Evolutionary conservation across 495 filamentous ascomycete genomes (phyloP).

Genomic region (Podospora fimiseda): DNA sequence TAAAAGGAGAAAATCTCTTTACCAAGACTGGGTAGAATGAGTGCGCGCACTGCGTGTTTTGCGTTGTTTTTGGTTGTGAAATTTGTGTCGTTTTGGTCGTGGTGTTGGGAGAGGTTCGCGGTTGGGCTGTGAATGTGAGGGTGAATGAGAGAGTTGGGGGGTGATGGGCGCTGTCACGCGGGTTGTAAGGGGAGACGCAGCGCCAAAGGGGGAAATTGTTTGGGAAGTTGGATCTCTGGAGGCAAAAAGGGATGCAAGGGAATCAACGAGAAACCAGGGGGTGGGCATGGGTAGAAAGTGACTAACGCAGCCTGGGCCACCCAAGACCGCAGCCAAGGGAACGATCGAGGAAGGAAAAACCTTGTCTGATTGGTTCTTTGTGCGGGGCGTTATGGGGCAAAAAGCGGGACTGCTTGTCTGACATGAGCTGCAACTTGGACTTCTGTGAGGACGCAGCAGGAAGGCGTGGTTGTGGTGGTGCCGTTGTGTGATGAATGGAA

Average conservation of each 20-base stretch:
- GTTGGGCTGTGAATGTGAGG: constrained; percentile 22
- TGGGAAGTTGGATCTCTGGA: constrained; percentile 21
- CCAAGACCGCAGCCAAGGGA: constrained; percentile 6
- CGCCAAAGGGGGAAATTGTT: constrained; percentile 24
- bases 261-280: neutral
- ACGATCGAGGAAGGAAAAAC: constrained; percentile 13
- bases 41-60: constrained; percentile 11
- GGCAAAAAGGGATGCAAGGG: constrained; percentile 29
- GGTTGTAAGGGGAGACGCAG: constrained; percentile 27
- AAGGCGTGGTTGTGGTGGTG: constrained; percentile 1
- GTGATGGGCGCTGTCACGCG: constrained; percentile 27
- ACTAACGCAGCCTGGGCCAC: constrained; percentile 19
- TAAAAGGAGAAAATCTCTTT: neutral
- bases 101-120: constrained; percentile 20
- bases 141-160: constrained; percentile 20
- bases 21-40: constrained; percentile 8
- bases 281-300: constrained; percentile 20
- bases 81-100: constrained; percentile 11
- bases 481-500: too few relatives aligned
- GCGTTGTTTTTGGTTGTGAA: constrained; percentile 13
- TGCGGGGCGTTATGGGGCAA: neutral
- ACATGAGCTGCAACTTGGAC: constrained; percentile 1
- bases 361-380: constrained; percentile 15
- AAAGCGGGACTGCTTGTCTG: constrained; percentile 14
- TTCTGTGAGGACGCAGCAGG: constrained; percentile 5